A percentile compares a stretch with the other conserved stretches of the same genome.
Conservation (phyloP, 768 basidiomycete species). For the Amanita polypyramis region DNA sequence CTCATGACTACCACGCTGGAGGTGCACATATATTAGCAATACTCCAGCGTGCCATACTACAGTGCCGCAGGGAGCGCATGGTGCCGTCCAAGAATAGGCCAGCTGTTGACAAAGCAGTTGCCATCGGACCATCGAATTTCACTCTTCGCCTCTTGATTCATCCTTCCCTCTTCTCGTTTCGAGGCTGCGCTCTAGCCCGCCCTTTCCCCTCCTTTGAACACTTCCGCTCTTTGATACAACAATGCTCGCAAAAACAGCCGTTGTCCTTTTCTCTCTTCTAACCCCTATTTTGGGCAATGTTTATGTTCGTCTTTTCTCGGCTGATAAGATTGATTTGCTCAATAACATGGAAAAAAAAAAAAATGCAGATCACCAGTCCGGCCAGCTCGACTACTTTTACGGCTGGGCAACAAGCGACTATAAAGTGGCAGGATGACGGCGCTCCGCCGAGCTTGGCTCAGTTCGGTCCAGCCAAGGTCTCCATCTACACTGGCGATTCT, state of each 20-base stretch:
- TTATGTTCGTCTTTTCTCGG: neutral
- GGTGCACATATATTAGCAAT: too few relatives aligned
- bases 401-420: conserved; percentile 36
- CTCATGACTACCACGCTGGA: too few relatives aligned
- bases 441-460: conserved; percentile 32
- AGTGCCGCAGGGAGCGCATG: too few relatives aligned
- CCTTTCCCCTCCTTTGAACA: neutral
- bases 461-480: conserved; percentile 42
- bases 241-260: neutral
- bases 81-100: too few relatives aligned
- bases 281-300: neutral
- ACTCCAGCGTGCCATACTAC: too few relatives aligned
- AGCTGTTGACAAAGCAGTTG: neutral
- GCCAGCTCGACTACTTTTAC: conserved; percentile 31
- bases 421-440: conserved; percentile 54
- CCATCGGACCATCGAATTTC: neutral
- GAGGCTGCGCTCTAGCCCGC: neutral
- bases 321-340: neutral
- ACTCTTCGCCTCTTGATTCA: neutral
- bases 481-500: conserved; percentile 55
- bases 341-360: too few relatives aligned
- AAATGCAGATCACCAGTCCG: conserved; percentile 46
- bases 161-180: neutral
- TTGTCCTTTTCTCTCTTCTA: neutral
- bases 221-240: neutral